Evolutionary conservation across 2,329 filamentous ascomycete species (phyloP), one percentile per base, ranked within the genome.

Genomic region (Claviceps spartinae): DNA sequence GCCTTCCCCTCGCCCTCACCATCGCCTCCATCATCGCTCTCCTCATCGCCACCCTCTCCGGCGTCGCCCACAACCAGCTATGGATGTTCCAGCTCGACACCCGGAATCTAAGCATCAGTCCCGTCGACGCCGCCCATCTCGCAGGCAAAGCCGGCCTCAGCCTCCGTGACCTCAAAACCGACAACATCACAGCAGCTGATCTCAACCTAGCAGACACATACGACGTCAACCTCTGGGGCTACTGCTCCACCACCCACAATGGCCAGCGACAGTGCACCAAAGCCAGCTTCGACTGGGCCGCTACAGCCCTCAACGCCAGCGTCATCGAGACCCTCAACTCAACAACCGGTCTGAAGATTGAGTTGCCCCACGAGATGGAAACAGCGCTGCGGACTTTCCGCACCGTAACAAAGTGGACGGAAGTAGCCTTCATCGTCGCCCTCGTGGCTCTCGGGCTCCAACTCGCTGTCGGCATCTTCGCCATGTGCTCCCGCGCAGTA

Each of bases 161-260:
- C 47, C 52, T 53, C 5, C 60, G 62, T 42, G 55, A 58, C 40
- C 52, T 48, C 47, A 59, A 62, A 55, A 60, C 56, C 57, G 65
- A 59, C 58, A 81, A 79, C 67, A 73, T 83, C 61, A 81, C 77
- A 4, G 79, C 78, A 7, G 58, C 65, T 1, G 69, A 78, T 24
- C 73, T 87, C 44, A 74, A 78, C 51, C 77, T 95, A 54, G 79
- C 77, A 61, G 81, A 91, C 64, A 75, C 82, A 62, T 97, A 96
- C 77, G 78, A 86, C 55, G 75, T 97, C 63, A 81, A 79, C 63
- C 76, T 97, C 40, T 95, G 88, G 86, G 86, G 85, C 65, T 95
- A 89, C 77, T 97, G 93, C 78, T 72, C 74, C 53, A 81, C 77
- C 50, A 69, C 75, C 49, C 67, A 73, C 58, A 76, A 77, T 58